Percentiles rank a stretch among this genome's conserved stretches.
These are phyloP conservation scores for Novakomyces olei DNA, from an alignment of 805 yeast genomes.

Conservation along the genomic window DNA sequence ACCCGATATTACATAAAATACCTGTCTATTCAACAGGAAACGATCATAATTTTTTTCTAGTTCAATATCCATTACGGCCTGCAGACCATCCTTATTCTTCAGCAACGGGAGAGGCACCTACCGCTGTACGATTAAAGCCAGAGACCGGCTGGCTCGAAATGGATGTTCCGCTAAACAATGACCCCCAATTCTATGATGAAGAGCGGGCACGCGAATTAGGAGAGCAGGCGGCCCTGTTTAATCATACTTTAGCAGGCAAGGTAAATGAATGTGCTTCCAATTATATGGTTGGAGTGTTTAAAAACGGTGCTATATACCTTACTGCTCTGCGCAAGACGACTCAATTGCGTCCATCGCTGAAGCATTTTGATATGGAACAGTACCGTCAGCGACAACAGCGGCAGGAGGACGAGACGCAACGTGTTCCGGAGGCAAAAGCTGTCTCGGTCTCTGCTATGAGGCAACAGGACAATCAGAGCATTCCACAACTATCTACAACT, in stretches of 20 bases:
- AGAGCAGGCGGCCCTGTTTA: neutral
- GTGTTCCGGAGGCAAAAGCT: too few relatives aligned
- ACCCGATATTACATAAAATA: too few relatives aligned
- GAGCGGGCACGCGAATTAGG: neutral
- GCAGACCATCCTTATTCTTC: neutral
- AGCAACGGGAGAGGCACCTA: neutral
- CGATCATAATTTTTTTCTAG: neutral
- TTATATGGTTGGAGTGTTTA: constrained; percentile 2
- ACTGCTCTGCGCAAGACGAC: neutral
- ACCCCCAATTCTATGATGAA: neutral
- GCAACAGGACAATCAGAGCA: too few relatives aligned
- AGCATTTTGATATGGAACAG: constrained; percentile 2
- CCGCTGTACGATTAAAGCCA: constrained; percentile 2
- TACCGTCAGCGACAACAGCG: too few relatives aligned
- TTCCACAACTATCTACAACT: too few relatives aligned
- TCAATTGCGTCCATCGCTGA: constrained; percentile 1
- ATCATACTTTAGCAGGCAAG: neutral
- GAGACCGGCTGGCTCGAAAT: constrained; percentile 3
- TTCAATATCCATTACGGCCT: constrained; percentile 2
- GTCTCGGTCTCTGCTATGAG: too few relatives aligned
- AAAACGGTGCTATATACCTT: neutral
- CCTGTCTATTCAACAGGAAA: too few relatives aligned
- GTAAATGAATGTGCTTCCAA: neutral
- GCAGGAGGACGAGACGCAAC: too few relatives aligned
- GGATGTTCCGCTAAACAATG: constrained; percentile 1